Conservation (phyloP, 2,329 filamentous ascomycete species). For the Fusarium siculi region DNA sequence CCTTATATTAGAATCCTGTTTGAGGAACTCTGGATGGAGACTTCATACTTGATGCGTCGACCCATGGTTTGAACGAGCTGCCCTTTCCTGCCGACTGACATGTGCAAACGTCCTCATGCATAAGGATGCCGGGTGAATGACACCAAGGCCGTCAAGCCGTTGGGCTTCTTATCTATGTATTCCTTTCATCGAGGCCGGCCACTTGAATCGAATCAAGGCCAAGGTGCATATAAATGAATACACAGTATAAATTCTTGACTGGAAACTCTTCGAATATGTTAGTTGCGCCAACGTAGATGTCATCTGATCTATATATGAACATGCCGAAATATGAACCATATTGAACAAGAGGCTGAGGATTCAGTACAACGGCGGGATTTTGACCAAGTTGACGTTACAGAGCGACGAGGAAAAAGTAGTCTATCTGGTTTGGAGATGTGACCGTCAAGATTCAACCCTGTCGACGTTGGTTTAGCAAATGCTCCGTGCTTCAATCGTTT, state of each 20-base stretch:
- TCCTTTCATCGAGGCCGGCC: not conserved
- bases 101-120: not conserved
- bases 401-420: not conserved
- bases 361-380: not conserved
- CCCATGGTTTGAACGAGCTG: not conserved
- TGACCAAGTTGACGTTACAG: not conserved
- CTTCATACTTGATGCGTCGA: not conserved
- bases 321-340: not conserved
- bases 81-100: not conserved
- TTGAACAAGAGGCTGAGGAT: not conserved
- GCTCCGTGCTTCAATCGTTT: conserved; percentile 41
- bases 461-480: conserved; percentile 45
- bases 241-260: not conserved
- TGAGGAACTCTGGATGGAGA: not conserved
- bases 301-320: not conserved
- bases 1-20: not conserved
- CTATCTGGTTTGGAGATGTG: conserved; percentile 10
- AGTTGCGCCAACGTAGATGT: not conserved
- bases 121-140: not conserved
- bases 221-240: not conserved
- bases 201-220: not conserved
- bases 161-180: not conserved
- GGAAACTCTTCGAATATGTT: not conserved
- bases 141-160: not conserved
- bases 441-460: conserved; percentile 19